Evolutionary conservation across 495 filamentous ascomycete genomes (phyloP), one percentile per base, ranked within the genome.

Genomic region (Baudoinia panamericana): DNA sequence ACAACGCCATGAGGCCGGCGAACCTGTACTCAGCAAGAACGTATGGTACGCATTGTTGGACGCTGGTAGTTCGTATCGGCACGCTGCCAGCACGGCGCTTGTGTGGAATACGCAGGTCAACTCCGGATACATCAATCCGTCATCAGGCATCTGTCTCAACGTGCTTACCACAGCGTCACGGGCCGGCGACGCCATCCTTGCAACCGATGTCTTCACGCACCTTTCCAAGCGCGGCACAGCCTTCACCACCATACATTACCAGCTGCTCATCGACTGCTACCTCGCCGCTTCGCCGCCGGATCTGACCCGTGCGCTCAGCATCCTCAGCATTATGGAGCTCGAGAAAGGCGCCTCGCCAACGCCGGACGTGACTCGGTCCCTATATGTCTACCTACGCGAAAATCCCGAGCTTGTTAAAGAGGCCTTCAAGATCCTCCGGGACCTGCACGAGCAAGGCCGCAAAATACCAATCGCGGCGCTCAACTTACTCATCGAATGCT

Each of bases 41-140:
- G 46, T 82, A 13, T 88, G 80, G 78, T 68, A 67, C 32, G 70
- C 78, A 48, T 57, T 94, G 4, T 65, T 96, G n/a, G 76, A 78
- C 24, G 61, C 62, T 11, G 84, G 79, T 28, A 76, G 73, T 36
- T 57, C 60, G 30, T 65, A 57, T 7, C 59, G 63, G 31, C 64
- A 53, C 28, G 51, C 58, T 22, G 36, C 38, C 21, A 50, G 48
- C 17, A 72, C 71, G 9, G 60, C 62, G 13, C 72, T 71, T 43
- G 73, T 81, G n/a, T 82, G 80, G 80, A 62, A 60, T 24, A 58
- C 65, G 18, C 66, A 62, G 39, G 71, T 82, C 19, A 61, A 70
- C 36, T 56, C 69, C 13, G 60, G 62, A 8, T 72, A 76, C 38
- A 51, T 92, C 27, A 71, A 71, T 29, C 86, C 85, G 1, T 60